phyloP scores from a whole-genome alignment of 2,329 filamentous ascomycete genomes.

The Penicillium sp. region DNA sequence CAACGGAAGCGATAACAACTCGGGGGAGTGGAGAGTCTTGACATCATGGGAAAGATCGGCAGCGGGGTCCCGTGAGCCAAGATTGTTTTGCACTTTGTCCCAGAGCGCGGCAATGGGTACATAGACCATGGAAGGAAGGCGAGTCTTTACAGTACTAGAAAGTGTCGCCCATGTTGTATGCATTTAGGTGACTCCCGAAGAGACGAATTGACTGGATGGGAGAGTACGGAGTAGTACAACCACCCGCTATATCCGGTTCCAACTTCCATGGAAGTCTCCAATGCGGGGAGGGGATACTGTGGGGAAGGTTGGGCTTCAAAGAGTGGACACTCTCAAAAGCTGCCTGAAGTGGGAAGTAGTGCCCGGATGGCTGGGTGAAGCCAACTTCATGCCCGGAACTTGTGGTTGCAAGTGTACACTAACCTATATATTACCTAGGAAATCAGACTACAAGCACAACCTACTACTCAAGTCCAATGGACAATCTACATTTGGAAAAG shows the following conservation, averaged over 20 bases:
- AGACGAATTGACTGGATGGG: no score
- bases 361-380: not conserved
- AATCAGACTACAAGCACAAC: not conserved
- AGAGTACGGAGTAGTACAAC: no score
- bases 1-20: no score
- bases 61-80: slow-evolving; percentile 1
- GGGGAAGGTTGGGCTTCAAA: not conserved
- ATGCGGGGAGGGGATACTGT: not conserved
- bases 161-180: not conserved
- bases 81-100: not conserved
- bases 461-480: not conserved
- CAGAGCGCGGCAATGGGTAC: not conserved
- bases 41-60: not conserved
- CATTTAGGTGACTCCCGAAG: no score
- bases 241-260: no score
- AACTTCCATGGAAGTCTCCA: no score
- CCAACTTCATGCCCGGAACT: no score
- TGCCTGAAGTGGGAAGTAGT: not conserved
- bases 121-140: not conserved
- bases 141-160: not conserved
- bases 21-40: not conserved
- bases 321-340: not conserved
- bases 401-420: no score
- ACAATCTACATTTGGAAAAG: not conserved
- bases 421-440: not conserved